These are phyloP conservation scores for Amauroascus verrucosus DNA, from an alignment of 2,329 filamentous ascomycete species.

Conservation along the genomic window DNA sequence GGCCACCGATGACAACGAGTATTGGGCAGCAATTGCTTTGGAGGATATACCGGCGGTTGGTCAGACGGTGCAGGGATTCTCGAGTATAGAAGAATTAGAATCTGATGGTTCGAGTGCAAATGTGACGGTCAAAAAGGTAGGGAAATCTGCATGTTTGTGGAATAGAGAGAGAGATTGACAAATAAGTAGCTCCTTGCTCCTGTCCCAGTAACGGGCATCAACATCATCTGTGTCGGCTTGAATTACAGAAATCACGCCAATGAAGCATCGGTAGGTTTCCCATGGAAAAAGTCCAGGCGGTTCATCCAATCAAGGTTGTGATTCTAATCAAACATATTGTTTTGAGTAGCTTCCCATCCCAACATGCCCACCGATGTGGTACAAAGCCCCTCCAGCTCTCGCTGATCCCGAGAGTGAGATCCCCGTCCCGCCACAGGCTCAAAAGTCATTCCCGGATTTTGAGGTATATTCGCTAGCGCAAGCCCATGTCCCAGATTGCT, in stretches of 20 bases:
- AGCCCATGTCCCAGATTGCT: too few species aligned
- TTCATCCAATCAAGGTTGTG: too few species aligned
- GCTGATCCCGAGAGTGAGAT: background rate
- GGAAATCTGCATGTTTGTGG: background rate
- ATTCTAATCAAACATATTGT: too few species aligned
- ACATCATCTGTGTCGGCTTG: background rate
- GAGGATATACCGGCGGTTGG: background rate
- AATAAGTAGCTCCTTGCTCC: background rate
- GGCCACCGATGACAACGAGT: background rate
- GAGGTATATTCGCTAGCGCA: background rate
- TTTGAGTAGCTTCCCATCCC: background rate
- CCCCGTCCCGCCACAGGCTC: background rate
- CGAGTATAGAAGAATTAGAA: background rate
- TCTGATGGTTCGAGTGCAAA: background rate
- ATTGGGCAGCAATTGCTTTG: background rate
- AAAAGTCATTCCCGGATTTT: background rate
- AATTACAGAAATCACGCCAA: background rate
- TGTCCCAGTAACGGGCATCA: background rate
- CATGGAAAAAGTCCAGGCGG: background rate
- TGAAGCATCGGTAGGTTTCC: background rate
- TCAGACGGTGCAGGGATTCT: background rate
- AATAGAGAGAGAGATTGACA: background rate
- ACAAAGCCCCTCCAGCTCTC: background rate
- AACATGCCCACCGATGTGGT: background rate
- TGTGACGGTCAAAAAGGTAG: background rate